A percentile compares a stretch with the other conserved stretches of the same genome.
Evolutionary conservation across 192 early-diverging fungal species (phyloP).

Genomic region (Coemansia biformis): DNA sequence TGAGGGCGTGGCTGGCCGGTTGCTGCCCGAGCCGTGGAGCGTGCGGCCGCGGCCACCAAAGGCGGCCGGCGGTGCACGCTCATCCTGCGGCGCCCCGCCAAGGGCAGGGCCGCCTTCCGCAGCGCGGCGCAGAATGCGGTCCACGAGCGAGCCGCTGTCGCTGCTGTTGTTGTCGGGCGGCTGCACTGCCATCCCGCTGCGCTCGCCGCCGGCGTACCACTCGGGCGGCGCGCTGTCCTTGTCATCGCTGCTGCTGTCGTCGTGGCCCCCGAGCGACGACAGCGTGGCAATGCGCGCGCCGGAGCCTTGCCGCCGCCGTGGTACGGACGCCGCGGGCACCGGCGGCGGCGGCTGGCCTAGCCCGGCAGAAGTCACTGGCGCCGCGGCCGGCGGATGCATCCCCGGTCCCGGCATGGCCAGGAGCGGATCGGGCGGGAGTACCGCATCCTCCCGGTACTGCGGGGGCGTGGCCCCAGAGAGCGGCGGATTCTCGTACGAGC

Average conservation of each 20-base stretch:
- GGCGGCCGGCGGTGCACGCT: not conserved
- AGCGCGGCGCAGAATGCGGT: slow-evolving; percentile 41
- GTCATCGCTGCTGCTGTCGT: slow-evolving; percentile 9
- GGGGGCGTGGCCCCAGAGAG: slow-evolving; percentile 45
- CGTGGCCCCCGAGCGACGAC: slow-evolving; percentile 17
- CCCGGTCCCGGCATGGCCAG: slow-evolving; percentile 5
- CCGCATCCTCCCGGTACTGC: slow-evolving; percentile 26
- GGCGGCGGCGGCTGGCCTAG: slow-evolving; percentile 6
- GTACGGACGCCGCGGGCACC: slow-evolving; percentile 19
- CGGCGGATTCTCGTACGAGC: slow-evolving; percentile 62
- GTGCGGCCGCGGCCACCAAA: slow-evolving; percentile 38
- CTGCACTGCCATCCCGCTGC: slow-evolving; percentile 65
- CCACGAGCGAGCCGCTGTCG: slow-evolving; percentile 33
- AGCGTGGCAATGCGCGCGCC: slow-evolving; percentile 50
- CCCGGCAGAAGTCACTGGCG: slow-evolving; percentile 37
- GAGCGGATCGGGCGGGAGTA: slow-evolving; percentile 41
- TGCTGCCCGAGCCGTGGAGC: slow-evolving; percentile 8
- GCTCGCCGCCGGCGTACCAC: slow-evolving; percentile 92
- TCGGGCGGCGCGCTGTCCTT: slow-evolving; percentile 27
- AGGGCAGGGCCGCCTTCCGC: slow-evolving; percentile 22
- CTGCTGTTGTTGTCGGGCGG: slow-evolving; percentile 15
- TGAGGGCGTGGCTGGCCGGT: not conserved
- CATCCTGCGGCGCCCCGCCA: not conserved
- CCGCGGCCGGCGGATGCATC: slow-evolving; percentile 11
- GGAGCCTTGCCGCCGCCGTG: slow-evolving; percentile 40